Base-by-base conservation (phyloP, 2,329 filamentous ascomycete genomes). In the Calycina marina region DNA sequence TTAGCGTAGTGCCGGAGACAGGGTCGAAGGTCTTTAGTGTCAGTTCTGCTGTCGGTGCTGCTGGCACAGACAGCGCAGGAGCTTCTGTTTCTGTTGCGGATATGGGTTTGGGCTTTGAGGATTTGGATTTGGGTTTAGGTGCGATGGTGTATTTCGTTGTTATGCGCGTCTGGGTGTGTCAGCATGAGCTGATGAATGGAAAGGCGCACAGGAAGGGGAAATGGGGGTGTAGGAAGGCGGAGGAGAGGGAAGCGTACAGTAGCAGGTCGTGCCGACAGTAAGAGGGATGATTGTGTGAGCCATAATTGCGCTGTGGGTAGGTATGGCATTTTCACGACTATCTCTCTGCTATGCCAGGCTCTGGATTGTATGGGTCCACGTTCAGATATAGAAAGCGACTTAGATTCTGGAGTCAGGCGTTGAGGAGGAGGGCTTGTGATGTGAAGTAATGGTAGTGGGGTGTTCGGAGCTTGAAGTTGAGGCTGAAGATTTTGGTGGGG, bases 1-100 rank as follows among this genome's bases (percentile, higher is more conserved):
- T 93, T 41, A 98, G 67, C 39, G 77, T 77, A 36, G 77, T 76
- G 49, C 90, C 90, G 34, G 76, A 79, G 25, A 62, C 62, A 1
- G 90, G 80, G 55, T 94, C 83, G 60, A 76, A 96, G 4, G 90
- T 90, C 62, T 93, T 96, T 39, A 98, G 61, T 4, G 75, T 77
- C 31, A 98, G 75, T 34, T 66, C 71, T 42, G 78, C 85, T 42
- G 68, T 67, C 4, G 75, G 63, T 2, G 70, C 60, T 34, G 66
- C 64, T 4, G 57, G 35, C 28, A 53, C 41, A 13, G 37, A 8
- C 20, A 32, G 34, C 47, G 51, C 48, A 17, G 28, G 8, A 25
- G 31, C 31, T 15, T 40, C 33, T 37, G 53, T 46, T 39, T 51
- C 41, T 40, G 44, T 39, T 47, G 45, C 42, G 40, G 44, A 49